Base-by-base conservation (phyloP, 139 green algal species). In the Zygnema circumcarinatum region DNA sequence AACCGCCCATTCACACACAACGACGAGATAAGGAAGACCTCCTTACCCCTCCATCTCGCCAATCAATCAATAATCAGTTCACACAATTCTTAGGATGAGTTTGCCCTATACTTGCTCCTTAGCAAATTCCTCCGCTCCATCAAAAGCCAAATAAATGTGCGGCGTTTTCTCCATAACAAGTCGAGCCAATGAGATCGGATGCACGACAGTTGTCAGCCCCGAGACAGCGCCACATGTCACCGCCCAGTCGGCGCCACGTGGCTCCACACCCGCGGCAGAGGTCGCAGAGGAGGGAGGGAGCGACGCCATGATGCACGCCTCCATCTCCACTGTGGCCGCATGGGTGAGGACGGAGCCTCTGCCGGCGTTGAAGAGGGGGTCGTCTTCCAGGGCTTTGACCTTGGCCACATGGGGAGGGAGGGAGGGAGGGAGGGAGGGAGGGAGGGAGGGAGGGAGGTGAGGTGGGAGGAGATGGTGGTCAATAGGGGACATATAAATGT, bases 301-400 rank as follows among this genome's bases (percentile, higher is more conserved):
- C 33, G 39, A 81, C 32, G 0, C 33, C 74, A 73, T 81, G n/a
- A 81, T n/a, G 33, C 32, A 38, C 31, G 74, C 74, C 33, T 81
- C 47, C 47, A 62, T 62, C 16, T 62, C 47, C 7, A 62, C 16
- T 62, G 47, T 62, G 16, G 7, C 47, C 47, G 47, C 47, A 62
- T 62, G 47, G 16, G 47, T 62, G 16, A 62, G 47, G 16, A 62
- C 47, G 16, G 47, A 62, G 7, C 47, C 47, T 62, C 47, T 62
- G 16, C 47, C 47, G 47, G 47, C 47, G 16, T 62, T 62, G 16
- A 62, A 62, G 31, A 81, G 74, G 31, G 74, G 39, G 35, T 47
- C 74, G 32, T 47, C 74, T 38, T 68, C 47, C 33, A 81, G 41
- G n/a, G 20, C 74, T 11, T 62, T 29, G 2, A 81, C 32, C 2